phyloP scores from a whole-genome alignment of 2,329 filamentous ascomycete species.

The Lanzia echinophila region DNA sequence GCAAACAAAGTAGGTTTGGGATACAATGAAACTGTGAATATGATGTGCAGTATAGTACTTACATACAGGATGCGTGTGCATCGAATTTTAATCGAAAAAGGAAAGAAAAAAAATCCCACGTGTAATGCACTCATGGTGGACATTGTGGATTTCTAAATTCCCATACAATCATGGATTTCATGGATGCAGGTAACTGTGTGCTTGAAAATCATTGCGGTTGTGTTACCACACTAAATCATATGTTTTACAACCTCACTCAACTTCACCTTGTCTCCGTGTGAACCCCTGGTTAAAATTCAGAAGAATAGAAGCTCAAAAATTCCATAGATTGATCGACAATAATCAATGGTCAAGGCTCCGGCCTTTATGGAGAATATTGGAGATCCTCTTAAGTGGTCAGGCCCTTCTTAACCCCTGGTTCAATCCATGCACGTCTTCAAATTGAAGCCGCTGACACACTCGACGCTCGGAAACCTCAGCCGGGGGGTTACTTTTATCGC shows the following conservation, averaged over 20 bases:
- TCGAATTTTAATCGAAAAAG: slow-evolving; percentile 1
- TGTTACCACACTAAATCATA: slow-evolving; percentile 9
- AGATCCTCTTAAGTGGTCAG: slow-evolving; percentile 6
- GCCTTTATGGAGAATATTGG: slow-evolving; percentile 7
- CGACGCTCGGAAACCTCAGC: not conserved
- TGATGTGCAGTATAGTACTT: slow-evolving; percentile 6
- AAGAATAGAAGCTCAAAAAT: not conserved
- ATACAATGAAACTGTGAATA: no score
- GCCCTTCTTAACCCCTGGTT: not conserved
- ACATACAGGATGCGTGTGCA: slow-evolving; percentile 2
- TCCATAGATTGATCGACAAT: slow-evolving; percentile 8
- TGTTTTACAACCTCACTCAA: slow-evolving; percentile 4
- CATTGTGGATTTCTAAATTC: no score
- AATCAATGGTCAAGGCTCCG: slow-evolving; percentile 9
- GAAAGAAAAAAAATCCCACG: slow-evolving; percentile 6
- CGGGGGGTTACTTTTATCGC: slow-evolving; percentile 3
- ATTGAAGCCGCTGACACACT: slow-evolving; percentile 3
- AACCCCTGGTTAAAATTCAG: not conserved
- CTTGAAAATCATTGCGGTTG: slow-evolving; percentile 3
- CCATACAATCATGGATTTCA: not conserved
- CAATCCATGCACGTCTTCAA: slow-evolving; percentile 6
- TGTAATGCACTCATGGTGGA: not conserved
- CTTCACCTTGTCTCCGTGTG: not conserved
- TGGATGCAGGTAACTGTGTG: no score
- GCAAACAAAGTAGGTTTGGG: no score